Evolutionary conservation across 1,284 basidiomycete species (phyloP), one percentile per base, ranked within the genome.

Genomic region (Abortiporus biennis): DNA sequence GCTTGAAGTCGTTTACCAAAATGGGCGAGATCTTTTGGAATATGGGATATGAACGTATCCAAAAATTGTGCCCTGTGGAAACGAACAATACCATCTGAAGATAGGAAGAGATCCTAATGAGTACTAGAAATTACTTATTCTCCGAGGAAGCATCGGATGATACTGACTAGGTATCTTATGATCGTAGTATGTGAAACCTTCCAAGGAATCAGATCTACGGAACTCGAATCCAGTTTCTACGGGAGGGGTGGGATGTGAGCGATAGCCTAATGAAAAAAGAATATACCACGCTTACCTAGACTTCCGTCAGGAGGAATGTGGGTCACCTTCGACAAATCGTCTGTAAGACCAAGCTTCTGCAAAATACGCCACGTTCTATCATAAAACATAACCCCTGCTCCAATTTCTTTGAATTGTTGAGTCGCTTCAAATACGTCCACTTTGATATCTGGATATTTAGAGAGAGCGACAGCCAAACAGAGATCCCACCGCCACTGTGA

Each of bases 1-100:
- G 43, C 38, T 4, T 38, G 17, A 1, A 49, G 39, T 3, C 67
- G 61, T 50, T 67, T 72, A 16, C 65, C 61, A 47, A 71, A 71
- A 42, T 71, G 66, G 6, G 68, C 69, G 13, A 66, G 52, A 4
- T 58, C 59, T 12, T 40, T 17, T 1, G 67, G 68, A 12, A 74
- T 59, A 40, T 62, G 58, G 19, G 64, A 56, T 4, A 69, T 61
- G 23, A 75, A 63, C 8, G 65, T 60, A 38, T 70, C 66, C 6
- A 73, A 63, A 44, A 72, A 72, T 22, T 69, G 63, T 3, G 69
- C 71, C n/a, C 71, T 62, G 49, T 73, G 69, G 43, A 72, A 71
- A 2, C 64, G 62, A 25, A 72, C 63, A 43, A 61, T 63, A 6
- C 63, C 61, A 50, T 63, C 65, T 68, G 27, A 1, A 31, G 24